Percentiles rank a stretch among this genome's conserved stretches.
phyloP scores from a whole-genome alignment of 495 filamentous ascomycete genomes.

The Neurospora sp. region DNA sequence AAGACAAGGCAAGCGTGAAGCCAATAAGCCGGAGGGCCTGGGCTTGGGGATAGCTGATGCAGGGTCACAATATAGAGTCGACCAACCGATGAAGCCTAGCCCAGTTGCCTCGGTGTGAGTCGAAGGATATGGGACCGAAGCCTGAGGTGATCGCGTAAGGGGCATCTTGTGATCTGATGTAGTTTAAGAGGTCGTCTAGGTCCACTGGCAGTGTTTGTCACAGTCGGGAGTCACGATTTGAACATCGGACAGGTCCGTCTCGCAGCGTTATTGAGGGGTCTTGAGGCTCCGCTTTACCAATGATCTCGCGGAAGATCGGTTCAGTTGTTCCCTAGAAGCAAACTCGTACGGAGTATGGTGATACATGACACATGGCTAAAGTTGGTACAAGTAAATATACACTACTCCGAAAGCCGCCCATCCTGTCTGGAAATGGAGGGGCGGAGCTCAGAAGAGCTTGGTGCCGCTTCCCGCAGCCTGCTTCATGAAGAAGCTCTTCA shows the following conservation, averaged over 20 bases:
- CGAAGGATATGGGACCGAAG: neutral
- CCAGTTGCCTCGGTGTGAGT: neutral
- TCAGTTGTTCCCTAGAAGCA: neutral
- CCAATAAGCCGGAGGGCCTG: neutral
- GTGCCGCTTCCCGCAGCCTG: slow-evolving; percentile 62
- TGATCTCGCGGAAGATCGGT: neutral
- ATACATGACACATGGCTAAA: neutral
- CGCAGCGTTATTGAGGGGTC: neutral
- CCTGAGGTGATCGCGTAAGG: neutral
- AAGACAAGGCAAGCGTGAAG: neutral
- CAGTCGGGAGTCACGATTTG: neutral
- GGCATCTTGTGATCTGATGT: neutral
- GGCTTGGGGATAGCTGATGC: neutral
- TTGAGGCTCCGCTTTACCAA: neutral
- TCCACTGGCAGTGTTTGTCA: neutral
- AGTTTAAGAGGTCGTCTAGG: neutral
- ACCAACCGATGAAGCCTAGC: neutral
- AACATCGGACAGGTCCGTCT: neutral
- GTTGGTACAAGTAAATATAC: slow-evolving; percentile 1
- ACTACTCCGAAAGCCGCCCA: neutral
- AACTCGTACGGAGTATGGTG: neutral
- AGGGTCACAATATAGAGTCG: neutral
- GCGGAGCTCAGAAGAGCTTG: slow-evolving; percentile 28
- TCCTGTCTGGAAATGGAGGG: neutral
- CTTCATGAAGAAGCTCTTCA: slow-evolving; percentile 84